Conservation (phyloP, 345 rosid genomes). For the Corymbia maculata region DNA sequence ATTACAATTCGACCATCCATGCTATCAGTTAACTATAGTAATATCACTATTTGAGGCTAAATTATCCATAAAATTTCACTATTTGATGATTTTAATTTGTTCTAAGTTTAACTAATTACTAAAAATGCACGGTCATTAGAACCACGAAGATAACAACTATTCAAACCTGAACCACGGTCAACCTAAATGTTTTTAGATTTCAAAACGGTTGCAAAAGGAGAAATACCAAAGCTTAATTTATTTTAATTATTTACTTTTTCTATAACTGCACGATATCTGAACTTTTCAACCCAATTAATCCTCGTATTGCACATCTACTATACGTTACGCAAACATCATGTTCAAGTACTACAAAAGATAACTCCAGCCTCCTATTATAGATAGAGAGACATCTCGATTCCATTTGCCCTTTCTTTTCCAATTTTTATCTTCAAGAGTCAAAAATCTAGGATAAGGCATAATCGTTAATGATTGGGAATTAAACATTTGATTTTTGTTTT, state of each 20-base stretch:
- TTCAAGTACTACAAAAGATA: background rate
- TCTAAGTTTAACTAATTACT: background rate
- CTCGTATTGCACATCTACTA: background rate
- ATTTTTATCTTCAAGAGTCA: background rate
- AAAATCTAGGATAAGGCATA: background rate
- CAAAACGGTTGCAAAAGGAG: background rate
- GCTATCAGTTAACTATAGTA: too few species aligned
- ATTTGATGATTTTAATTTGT: too few species aligned
- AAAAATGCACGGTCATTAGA: background rate
- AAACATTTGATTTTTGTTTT: background rate
- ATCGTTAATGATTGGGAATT: background rate
- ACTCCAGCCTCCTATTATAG: background rate
- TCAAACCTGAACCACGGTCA: too few species aligned
- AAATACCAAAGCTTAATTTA: background rate
- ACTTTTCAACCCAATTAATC: background rate
- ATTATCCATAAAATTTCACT: too few species aligned
- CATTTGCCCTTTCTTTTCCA: background rate
- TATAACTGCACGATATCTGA: background rate
- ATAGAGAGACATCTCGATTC: background rate
- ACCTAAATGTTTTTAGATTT: background rate
- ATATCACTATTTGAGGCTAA: too few species aligned
- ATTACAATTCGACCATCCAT: too few species aligned
- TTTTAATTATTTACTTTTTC: background rate
- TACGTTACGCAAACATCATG: background rate
- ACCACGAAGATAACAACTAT: background rate